A percentile compares a stretch with the other conserved stretches of the same genome.
These are phyloP conservation scores for Saccharomyces uvarum DNA, from an alignment of 1,139 yeast species.

Conservation along the genomic window DNA sequence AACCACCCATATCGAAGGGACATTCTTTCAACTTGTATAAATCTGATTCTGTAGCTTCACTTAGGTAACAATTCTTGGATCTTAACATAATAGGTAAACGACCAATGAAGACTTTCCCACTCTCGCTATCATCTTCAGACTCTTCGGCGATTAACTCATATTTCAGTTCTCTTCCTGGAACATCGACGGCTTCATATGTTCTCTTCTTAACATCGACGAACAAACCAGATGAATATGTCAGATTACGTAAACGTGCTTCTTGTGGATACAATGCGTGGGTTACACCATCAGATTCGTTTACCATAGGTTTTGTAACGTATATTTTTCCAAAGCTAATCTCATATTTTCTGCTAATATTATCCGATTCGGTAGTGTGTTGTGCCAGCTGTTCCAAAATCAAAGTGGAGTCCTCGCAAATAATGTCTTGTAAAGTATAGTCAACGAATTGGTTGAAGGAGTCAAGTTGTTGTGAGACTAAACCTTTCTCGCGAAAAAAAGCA, in stretches of 20 bases:
- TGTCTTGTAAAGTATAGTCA: conserved; percentile 91
- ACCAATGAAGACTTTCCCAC: conserved; percentile 81
- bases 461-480: conserved; percentile 93
- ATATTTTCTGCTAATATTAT: conserved; percentile 82
- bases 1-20: conserved; percentile 99
- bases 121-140: conserved; percentile 49
- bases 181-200: conserved; percentile 77
- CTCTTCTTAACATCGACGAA: conserved; percentile 93
- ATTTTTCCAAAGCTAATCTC: conserved; percentile 96
- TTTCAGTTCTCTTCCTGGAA: conserved; percentile 58
- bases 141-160: conserved; percentile 51
- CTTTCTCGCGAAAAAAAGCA: conserved; percentile 91
- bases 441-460: conserved; percentile 98
- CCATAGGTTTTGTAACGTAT: conserved; percentile 91
- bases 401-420: conserved; percentile 92
- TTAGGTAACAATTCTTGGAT: conserved; percentile 89
- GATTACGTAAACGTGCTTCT: conserved; percentile 91
- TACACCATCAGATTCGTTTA: conserved; percentile 98
- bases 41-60: conserved; percentile 90
- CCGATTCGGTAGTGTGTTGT: conserved; percentile 87
- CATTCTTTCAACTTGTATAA: conserved; percentile 93
- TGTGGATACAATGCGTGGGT: conserved; percentile 98
- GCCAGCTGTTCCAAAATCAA: conserved; percentile 96
- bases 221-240: conserved; percentile 92
- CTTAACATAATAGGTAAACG: conserved; percentile 97